phyloP scores from a whole-genome alignment of 2,329 filamentous ascomycete species.

The Aspergillus ochraceus region DNA sequence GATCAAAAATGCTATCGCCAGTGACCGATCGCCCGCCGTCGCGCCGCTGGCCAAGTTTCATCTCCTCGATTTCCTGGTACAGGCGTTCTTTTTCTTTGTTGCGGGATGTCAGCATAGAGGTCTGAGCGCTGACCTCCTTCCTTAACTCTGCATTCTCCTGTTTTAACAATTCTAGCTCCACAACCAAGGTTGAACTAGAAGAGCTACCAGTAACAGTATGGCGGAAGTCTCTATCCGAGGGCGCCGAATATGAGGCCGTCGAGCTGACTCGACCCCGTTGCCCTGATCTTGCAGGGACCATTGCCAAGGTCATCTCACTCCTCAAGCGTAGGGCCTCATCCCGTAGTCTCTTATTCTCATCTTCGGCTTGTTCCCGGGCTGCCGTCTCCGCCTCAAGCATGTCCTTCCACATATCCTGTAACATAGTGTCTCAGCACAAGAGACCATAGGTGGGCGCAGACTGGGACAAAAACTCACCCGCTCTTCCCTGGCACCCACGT shows the following conservation, averaged over 20 bases:
- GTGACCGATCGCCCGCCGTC: conserved; percentile 60
- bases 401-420: conserved; percentile 87
- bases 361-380: conserved; percentile 83
- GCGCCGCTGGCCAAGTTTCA: conserved; percentile 83
- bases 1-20: conserved; percentile 87
- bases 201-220: conserved; percentile 54
- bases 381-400: conserved; percentile 89
- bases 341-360: conserved; percentile 79
- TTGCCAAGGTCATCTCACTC: conserved; percentile 38
- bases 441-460: background rate
- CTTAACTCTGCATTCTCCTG: conserved; percentile 92
- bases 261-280: conserved; percentile 38
- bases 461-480: conserved; percentile 35
- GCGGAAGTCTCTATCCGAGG: conserved; percentile 38
- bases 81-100: conserved; percentile 93
- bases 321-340: conserved; percentile 77
- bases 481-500: conserved; percentile 51
- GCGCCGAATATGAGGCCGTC: conserved; percentile 38
- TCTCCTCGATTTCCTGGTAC: conserved; percentile 94
- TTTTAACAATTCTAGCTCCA: conserved; percentile 80
- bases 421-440: conserved; percentile 19
- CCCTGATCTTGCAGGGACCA: conserved; percentile 30
- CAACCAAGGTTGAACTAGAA: conserved; percentile 69
- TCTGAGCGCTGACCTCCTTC: conserved; percentile 90
- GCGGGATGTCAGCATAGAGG: conserved; percentile 93